phyloP scores from a whole-genome alignment of 2,329 filamentous ascomycete species.

The Drechslera avenae region DNA sequence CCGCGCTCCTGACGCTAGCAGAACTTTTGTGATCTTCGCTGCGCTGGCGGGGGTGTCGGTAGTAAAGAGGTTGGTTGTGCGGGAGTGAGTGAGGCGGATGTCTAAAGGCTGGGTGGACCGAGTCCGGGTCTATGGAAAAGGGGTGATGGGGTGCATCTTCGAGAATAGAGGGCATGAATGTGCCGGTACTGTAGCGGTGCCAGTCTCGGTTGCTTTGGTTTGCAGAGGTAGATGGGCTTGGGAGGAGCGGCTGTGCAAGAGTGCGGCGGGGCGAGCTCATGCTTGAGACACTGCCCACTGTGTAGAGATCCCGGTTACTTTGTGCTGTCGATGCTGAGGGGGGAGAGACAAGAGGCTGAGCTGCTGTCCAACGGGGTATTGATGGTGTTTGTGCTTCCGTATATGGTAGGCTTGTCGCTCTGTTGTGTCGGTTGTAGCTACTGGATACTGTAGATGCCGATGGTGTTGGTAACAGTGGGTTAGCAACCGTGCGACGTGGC shows the following conservation, averaged over 20 bases:
- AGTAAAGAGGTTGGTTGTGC: not conserved
- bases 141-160: constrained; percentile 31
- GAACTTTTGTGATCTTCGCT: not conserved
- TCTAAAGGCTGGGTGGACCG: constrained; percentile 29
- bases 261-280: constrained; percentile 19
- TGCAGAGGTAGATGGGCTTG: constrained; percentile 38
- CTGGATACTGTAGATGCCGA: constrained; percentile 36
- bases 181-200: constrained; percentile 28
- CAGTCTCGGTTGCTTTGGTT: constrained; percentile 29
- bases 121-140: constrained; percentile 5
- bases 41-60: not conserved
- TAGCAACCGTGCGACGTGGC: constrained; percentile 31
- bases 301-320: constrained; percentile 24
- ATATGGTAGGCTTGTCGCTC: constrained; percentile 31
- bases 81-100: constrained; percentile 9
- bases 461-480: constrained; percentile 41
- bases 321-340: constrained; percentile 38
- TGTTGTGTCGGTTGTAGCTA: constrained; percentile 28
- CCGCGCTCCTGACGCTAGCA: constrained; percentile 16
- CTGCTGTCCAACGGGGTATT: constrained; percentile 28
- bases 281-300: constrained; percentile 1
- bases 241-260: constrained; percentile 35
- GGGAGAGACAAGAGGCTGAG: constrained; percentile 39
- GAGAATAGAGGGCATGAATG: constrained; percentile 42
- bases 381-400: constrained; percentile 29